These are phyloP conservation scores for Mastigamoeba balamuthi DNA, from an alignment of 78 protist genomes.

Conservation along the genomic window DNA sequence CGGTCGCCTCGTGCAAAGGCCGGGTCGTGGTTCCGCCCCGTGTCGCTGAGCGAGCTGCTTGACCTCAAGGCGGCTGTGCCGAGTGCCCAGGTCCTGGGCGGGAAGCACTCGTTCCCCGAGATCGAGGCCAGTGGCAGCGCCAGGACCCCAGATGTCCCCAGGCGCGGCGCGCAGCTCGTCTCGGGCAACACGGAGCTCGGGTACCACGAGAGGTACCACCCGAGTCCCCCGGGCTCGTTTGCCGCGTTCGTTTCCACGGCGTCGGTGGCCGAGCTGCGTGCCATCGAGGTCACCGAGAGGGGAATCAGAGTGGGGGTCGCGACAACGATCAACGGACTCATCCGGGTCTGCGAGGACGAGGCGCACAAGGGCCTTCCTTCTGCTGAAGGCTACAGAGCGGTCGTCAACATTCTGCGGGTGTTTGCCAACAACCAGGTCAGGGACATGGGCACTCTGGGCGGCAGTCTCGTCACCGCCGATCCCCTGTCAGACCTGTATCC, in stretches of 20 bases:
- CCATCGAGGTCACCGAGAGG: not conserved
- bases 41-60: conserved; percentile 28
- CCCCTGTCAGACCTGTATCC: conserved; percentile 86
- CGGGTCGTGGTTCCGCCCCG: conserved; percentile 56
- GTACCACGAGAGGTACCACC: not conserved
- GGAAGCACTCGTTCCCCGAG: not conserved
- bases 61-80: not conserved
- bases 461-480: conserved; percentile 72
- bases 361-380: not conserved
- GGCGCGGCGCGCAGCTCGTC: conserved; percentile 45
- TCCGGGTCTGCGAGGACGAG: not conserved
- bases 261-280: not conserved
- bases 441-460: conserved; percentile 73
- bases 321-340: not conserved
- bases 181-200: conserved; percentile 76
- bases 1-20: no score
- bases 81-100: not conserved
- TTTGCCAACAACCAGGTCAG: conserved; percentile 81
- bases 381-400: conserved; percentile 7
- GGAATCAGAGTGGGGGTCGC: not conserved
- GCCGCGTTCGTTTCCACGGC: not conserved
- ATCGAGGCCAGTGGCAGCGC: not conserved
- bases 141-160: no score
- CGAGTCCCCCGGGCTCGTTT: not conserved
- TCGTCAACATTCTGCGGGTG: conserved; percentile 52